Evolutionary conservation across 305 asterid species (phyloP).

Genomic region (Rubia balearica): DNA sequence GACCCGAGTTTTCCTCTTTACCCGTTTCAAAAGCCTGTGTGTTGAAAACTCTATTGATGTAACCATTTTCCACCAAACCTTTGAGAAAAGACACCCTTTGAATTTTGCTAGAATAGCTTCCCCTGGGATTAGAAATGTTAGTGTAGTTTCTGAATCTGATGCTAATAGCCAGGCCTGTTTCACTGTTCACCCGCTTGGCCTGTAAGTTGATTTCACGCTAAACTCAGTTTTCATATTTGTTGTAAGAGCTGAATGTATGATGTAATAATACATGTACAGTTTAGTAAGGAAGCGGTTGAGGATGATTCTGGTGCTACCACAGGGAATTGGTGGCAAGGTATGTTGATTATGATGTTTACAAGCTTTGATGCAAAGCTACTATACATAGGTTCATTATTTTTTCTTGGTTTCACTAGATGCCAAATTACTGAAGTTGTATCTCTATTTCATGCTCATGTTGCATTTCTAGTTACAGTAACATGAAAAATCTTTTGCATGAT

Average conservation of each 20-base stretch:
- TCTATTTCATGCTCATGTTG: too few relatives aligned
- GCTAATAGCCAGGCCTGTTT: slow-evolving; percentile 51
- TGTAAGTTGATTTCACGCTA: too few relatives aligned
- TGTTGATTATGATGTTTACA: background rate
- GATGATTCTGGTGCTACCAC: slow-evolving; percentile 74
- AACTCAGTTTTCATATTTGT: too few relatives aligned
- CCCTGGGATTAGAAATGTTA: slow-evolving; percentile 49
- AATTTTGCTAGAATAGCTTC: slow-evolving; percentile 69
- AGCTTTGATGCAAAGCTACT: background rate
- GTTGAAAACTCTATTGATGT: slow-evolving; percentile 52
- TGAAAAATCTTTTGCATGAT: too few relatives aligned
- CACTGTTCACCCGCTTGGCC: slow-evolving; percentile 26
- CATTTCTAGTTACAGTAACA: too few relatives aligned
- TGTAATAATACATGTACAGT: too few relatives aligned
- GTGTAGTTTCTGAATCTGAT: slow-evolving; percentile 48
- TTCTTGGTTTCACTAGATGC: too few relatives aligned
- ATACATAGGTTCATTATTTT: too few relatives aligned
- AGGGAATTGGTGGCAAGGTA: slow-evolving; percentile 98
- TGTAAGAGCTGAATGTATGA: too few relatives aligned
- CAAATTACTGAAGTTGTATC: too few relatives aligned
- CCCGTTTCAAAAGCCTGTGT: slow-evolving; percentile 41
- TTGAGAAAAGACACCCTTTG: slow-evolving; percentile 72
- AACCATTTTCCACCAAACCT: slow-evolving; percentile 67
- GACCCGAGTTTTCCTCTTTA: slow-evolving; percentile 56
- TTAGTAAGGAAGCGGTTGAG: slow-evolving; percentile 49